Percentiles rank a stretch among this genome's conserved stretches.
Evolutionary conservation across 441 rosid genomes (phyloP).

Genomic region (Biscutella laevigata): DNA sequence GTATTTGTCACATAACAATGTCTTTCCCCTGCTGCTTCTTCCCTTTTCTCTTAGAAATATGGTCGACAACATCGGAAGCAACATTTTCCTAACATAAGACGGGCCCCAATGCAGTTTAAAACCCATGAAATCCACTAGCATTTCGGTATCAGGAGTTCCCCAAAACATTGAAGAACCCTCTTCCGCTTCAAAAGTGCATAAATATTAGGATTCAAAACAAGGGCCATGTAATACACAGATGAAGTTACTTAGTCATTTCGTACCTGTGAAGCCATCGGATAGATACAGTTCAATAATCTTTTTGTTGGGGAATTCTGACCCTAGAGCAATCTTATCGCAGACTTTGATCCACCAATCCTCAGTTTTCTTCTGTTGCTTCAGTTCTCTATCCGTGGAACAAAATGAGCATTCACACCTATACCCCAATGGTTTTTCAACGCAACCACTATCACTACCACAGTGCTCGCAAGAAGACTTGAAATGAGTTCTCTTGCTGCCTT

Average conservation of each 20-base stretch:
- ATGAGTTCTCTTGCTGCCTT: constrained; percentile 63
- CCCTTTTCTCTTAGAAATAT: constrained; percentile 63
- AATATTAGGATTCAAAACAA: constrained; percentile 14
- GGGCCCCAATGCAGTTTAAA: constrained; percentile 66
- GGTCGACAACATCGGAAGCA: constrained; percentile 77
- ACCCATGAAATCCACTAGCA: constrained; percentile 73
- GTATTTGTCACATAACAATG: constrained; percentile 49
- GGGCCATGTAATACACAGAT: background rate
- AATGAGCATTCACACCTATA: constrained; percentile 59
- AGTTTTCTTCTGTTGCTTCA: constrained; percentile 48
- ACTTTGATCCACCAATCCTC: constrained; percentile 63
- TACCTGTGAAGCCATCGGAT: constrained; percentile 34
- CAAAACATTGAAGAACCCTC: constrained; percentile 42
- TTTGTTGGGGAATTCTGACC: constrained; percentile 54
- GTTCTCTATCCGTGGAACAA: constrained; percentile 44
- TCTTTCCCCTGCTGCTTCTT: constrained; percentile 24
- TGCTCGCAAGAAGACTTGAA: constrained; percentile 48
- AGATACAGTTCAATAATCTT: constrained; percentile 62
- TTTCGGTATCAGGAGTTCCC: constrained; percentile 58
- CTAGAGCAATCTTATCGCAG: constrained; percentile 48
- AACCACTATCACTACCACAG: constrained; percentile 43
- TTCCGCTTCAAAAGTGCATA: constrained; percentile 24
- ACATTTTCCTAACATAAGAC: constrained; percentile 58
- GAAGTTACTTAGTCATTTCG: background rate
- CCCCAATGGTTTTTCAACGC: constrained; percentile 46